phyloP scores from a whole-genome alignment of 768 basidiomycete genomes.

The Lentinula boryana region DNA sequence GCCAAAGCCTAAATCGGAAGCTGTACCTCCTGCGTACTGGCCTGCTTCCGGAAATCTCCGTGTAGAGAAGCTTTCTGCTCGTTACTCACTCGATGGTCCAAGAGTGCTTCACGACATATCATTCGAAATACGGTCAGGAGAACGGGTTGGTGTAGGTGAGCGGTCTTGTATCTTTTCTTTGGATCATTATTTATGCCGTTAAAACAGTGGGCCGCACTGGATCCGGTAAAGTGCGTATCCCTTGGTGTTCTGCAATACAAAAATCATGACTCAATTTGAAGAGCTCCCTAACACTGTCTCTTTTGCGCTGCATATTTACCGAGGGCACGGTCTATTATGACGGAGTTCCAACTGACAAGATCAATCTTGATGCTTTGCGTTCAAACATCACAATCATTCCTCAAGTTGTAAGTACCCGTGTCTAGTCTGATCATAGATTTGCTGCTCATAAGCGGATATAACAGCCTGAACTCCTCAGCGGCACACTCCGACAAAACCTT shows the following conservation, averaged over 20 bases:
- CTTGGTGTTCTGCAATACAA: neutral
- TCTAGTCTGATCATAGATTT: neutral
- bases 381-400: conserved; percentile 58
- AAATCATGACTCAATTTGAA: conserved; percentile 8
- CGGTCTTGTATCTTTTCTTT: neutral
- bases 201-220: conserved; percentile 36
- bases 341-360: conserved; percentile 35
- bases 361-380: conserved; percentile 54
- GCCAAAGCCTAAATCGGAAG: conserved; percentile 22
- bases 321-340: conserved; percentile 54
- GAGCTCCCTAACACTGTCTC: conserved; percentile 53
- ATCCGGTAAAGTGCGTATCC: conserved; percentile 32
- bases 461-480: conserved; percentile 31
- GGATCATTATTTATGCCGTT: neutral
- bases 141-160: conserved; percentile 48
- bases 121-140: conserved; percentile 47
- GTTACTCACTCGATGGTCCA: conserved; percentile 40
- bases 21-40: conserved; percentile 53
- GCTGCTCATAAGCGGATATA: neutral
- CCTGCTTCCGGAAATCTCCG: conserved; percentile 46
- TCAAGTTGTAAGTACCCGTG: conserved; percentile 28
- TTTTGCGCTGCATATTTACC: conserved; percentile 53
- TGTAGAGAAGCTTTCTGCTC: conserved; percentile 46
- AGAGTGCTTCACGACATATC: conserved; percentile 49
- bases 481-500: conserved; percentile 38